These are phyloP conservation scores for Pyrus pyrifolia DNA, from an alignment of 306 rosid species.

Conservation along the genomic window DNA sequence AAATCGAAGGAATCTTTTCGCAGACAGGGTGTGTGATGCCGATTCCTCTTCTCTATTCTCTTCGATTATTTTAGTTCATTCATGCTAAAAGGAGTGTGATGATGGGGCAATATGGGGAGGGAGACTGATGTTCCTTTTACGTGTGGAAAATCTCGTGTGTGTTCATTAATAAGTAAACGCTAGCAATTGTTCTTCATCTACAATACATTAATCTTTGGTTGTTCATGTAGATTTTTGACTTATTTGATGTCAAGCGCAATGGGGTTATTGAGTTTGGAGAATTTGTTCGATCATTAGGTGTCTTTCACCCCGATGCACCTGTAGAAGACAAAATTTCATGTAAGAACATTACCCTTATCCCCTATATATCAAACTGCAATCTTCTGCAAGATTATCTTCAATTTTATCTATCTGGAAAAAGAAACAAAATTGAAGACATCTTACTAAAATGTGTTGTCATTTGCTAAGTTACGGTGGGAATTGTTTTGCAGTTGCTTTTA, in stretches of 20 bases:
- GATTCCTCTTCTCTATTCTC: neutral
- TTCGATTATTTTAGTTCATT: neutral
- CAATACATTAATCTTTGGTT: conserved; percentile 5
- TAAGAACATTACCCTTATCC: conserved; percentile 27
- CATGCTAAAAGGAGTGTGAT: neutral
- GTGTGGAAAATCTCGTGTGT: neutral
- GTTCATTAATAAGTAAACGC: neutral
- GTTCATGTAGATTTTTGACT: conserved; percentile 56
- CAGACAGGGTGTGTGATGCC: conserved; percentile 62
- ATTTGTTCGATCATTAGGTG: conserved; percentile 71
- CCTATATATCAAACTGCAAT: neutral
- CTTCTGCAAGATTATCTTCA: neutral
- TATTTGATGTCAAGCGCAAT: conserved; percentile 69
- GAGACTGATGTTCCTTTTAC: neutral
- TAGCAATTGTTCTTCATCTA: neutral
- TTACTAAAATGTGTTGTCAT: conserved; percentile 1
- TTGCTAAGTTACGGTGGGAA: conserved; percentile 12
- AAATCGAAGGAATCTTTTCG: conserved; percentile 60
- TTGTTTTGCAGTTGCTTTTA: conserved; percentile 79
- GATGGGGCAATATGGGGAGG: neutral
- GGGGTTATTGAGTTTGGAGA: conserved; percentile 87
- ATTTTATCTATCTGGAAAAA: neutral
- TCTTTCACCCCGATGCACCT: conserved; percentile 73
- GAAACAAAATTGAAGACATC: neutral
- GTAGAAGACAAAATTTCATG: conserved; percentile 65